Percentiles rank a stretch among this genome's conserved stretches.
These are phyloP conservation scores for Pisolithus orientalis DNA, from an alignment of 768 basidiomycete genomes.

Conservation along the genomic window DNA sequence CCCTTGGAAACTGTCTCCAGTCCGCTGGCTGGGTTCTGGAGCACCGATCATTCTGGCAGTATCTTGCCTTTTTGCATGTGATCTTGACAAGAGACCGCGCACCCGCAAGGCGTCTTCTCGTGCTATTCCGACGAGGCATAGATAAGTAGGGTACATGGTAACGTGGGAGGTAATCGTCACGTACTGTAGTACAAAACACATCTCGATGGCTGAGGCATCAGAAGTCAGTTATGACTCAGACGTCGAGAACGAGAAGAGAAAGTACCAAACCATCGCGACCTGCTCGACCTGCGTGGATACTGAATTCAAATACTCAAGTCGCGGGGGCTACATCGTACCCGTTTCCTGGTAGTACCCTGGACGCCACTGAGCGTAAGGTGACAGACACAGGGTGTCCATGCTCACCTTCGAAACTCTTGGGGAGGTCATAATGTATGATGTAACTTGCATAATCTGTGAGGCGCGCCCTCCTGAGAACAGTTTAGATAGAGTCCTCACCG, in stretches of 20 bases:
- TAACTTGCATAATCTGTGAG: conserved; percentile 35
- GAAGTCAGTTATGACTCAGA: neutral
- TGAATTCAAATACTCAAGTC: conserved; percentile 1
- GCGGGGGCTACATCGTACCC: conserved; percentile 35
- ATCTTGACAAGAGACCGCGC: conserved; percentile 42
- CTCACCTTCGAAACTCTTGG: conserved; percentile 77
- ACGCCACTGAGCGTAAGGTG: neutral
- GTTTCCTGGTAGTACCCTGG: conserved; percentile 86
- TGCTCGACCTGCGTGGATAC: conserved; percentile 51
- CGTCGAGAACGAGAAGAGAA: neutral
- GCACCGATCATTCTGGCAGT: conserved; percentile 40
- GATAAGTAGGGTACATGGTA: neutral
- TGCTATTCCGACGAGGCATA: conserved; percentile 34
- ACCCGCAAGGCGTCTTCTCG: conserved; percentile 66
- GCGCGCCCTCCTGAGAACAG: conserved; percentile 8
- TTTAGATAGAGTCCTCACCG: conserved; percentile 33
- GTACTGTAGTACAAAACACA: conserved; percentile 80
- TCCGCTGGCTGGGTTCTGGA: conserved; percentile 62
- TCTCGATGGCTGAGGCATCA: conserved; percentile 54
- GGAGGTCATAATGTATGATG: conserved; percentile 76
- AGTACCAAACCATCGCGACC: conserved; percentile 71
- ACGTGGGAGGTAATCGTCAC: conserved; percentile 8
- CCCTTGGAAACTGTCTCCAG: conserved; percentile 54
- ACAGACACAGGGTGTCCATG: neutral
- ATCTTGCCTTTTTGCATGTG: conserved; percentile 39